These are phyloP conservation scores for Zygosaccharomyces bailii DNA, from an alignment of 805 yeast species.

Conservation along the genomic window DNA sequence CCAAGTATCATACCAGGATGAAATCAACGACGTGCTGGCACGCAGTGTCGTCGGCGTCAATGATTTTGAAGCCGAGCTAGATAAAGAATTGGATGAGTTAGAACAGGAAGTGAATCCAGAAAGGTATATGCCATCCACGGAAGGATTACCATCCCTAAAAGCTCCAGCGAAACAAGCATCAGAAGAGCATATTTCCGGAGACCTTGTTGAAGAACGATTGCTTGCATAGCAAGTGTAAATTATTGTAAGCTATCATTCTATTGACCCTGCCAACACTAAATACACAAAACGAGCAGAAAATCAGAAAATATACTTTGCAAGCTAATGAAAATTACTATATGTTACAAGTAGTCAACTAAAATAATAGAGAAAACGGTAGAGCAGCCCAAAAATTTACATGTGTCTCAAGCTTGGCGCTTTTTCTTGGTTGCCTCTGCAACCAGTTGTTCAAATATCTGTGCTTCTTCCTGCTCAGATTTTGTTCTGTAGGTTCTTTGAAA, in stretches of 20 bases:
- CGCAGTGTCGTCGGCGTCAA: slow-evolving; percentile 35
- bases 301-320: not conserved
- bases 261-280: not conserved
- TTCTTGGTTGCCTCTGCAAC: slow-evolving; percentile 52
- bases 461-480: slow-evolving; percentile 69
- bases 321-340: slow-evolving; percentile 3
- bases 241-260: no score
- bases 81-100: slow-evolving; percentile 53
- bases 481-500: slow-evolving; percentile 58
- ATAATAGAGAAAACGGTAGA: not conserved
- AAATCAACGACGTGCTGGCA: slow-evolving; percentile 53
- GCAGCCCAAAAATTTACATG: slow-evolving; percentile 1
- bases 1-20: slow-evolving; percentile 74
- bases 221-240: not conserved
- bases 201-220: not conserved
- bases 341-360: slow-evolving; percentile 2
- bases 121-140: slow-evolving; percentile 32
- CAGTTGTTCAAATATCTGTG: slow-evolving; percentile 70
- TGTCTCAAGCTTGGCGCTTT: slow-evolving; percentile 25
- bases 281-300: no score
- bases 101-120: slow-evolving; percentile 46
- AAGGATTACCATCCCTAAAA: slow-evolving; percentile 27
- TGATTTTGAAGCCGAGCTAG: slow-evolving; percentile 55
- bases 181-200: not conserved
- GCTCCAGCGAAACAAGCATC: not conserved